Conservation (phyloP, 2,329 filamentous ascomycete species). For the Colletotrichum caudatum region DNA sequence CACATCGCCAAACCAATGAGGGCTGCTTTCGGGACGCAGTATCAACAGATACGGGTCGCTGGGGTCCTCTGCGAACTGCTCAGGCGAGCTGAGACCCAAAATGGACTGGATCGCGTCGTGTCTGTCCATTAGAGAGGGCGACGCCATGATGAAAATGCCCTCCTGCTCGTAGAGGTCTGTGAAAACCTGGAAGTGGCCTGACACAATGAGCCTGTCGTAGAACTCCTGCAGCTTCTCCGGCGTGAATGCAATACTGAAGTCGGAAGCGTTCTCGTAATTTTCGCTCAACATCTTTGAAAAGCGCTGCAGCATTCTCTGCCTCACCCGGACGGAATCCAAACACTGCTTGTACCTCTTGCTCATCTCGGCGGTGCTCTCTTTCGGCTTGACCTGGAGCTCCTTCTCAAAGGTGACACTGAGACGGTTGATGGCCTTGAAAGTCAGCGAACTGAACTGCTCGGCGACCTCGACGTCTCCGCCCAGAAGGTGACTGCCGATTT, state of each 20-base stretch:
- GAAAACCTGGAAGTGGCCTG: constrained; percentile 89
- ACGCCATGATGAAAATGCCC: constrained; percentile 86
- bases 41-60: constrained; percentile 88
- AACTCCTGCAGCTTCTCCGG: constrained; percentile 79
- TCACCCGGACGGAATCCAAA: constrained; percentile 93
- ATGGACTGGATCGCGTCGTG: constrained; percentile 87
- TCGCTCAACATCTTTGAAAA: constrained; percentile 92
- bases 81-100: constrained; percentile 75
- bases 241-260: constrained; percentile 85
- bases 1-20: constrained; percentile 85
- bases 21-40: constrained; percentile 80
- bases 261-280: constrained; percentile 95
- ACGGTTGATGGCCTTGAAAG: constrained; percentile 90
- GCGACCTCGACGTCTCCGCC: constrained; percentile 96
- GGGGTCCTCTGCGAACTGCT: constrained; percentile 74
- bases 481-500: constrained; percentile 90
- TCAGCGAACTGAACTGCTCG: constrained; percentile 95
- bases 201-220: constrained; percentile 82
- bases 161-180: constrained; percentile 77
- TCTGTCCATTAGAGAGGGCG: constrained; percentile 79
- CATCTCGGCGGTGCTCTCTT: constrained; percentile 88
- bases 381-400: constrained; percentile 85
- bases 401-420: constrained; percentile 92
- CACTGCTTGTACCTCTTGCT: constrained; percentile 97
- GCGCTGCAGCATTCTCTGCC: constrained; percentile 95